Evolutionary conservation across 176 grass and related monocot genomes (phyloP).

Genomic region (Oryza longistaminata): DNA sequence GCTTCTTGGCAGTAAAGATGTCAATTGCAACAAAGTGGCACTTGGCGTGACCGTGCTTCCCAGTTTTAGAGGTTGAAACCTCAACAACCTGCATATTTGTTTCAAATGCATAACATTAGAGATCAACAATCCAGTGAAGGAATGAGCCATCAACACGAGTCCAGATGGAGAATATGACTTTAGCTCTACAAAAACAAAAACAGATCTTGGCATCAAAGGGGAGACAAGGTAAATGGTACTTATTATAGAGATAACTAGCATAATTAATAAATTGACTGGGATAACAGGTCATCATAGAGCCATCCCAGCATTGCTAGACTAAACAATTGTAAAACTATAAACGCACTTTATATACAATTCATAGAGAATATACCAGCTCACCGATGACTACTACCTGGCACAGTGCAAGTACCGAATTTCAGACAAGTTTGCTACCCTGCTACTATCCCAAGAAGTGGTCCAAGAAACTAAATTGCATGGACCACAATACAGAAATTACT

Average conservation of each 20-base stretch:
- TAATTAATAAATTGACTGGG: neutral
- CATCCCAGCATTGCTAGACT: neutral
- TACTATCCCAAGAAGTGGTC: neutral
- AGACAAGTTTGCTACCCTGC: neutral
- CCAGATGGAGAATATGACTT: neutral
- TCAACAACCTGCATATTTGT: slow-evolving; percentile 47
- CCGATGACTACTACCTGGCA: neutral
- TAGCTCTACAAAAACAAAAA: neutral
- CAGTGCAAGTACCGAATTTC: neutral
- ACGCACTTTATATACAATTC: neutral
- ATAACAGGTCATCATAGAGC: neutral
- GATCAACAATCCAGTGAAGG: neutral
- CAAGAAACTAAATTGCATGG: slow-evolving; percentile 1
- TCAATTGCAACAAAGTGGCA: slow-evolving; percentile 66
- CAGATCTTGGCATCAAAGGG: neutral
- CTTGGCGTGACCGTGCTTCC: slow-evolving; percentile 58
- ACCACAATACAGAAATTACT: neutral
- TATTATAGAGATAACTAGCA: neutral
- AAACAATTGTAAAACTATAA: neutral
- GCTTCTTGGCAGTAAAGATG: slow-evolving; percentile 49
- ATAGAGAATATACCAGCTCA: neutral
- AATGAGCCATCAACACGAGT: neutral
- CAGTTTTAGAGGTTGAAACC: slow-evolving; percentile 64
- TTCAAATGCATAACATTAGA: slow-evolving; percentile 1
- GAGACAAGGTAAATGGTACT: neutral